These are phyloP conservation scores for Daldinia eschscholtzii DNA, from an alignment of 2,329 filamentous ascomycete species.

Conservation along the genomic window DNA sequence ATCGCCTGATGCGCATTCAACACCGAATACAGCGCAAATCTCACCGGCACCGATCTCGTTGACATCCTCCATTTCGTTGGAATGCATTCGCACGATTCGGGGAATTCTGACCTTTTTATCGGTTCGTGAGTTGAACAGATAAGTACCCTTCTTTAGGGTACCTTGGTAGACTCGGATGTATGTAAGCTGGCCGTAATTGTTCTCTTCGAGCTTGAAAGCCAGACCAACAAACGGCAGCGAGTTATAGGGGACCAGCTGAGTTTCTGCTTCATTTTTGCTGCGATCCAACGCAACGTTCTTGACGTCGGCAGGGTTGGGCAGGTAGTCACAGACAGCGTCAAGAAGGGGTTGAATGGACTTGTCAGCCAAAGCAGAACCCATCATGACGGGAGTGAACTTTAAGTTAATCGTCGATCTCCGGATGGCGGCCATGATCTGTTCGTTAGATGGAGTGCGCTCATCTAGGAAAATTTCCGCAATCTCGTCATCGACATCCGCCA, in stretches of 20 bases:
- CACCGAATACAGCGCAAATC: slow-evolving; percentile 97
- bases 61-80: slow-evolving; percentile 99
- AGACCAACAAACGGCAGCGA: slow-evolving; percentile 93
- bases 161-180: slow-evolving; percentile 99
- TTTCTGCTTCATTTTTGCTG: slow-evolving; percentile 79
- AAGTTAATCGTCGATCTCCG: slow-evolving; percentile 87
- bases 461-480: slow-evolving; percentile 96
- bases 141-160: slow-evolving; percentile 85
- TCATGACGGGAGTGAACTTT: slow-evolving; percentile 94
- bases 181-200: slow-evolving; percentile 97
- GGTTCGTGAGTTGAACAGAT: slow-evolving; percentile 92
- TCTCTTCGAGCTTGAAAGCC: slow-evolving; percentile 99
- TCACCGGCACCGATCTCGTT: slow-evolving; percentile 93
- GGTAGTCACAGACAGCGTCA: slow-evolving; percentile 94
- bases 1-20: slow-evolving; percentile 97
- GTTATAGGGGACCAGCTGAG: slow-evolving; percentile 93
- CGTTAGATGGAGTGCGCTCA: slow-evolving; percentile 80
- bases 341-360: slow-evolving; percentile 97
- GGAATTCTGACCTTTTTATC: slow-evolving; percentile 98
- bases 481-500: slow-evolving; percentile 97
- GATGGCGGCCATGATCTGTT: slow-evolving; percentile 93
- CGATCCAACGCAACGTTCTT: slow-evolving; percentile 91
- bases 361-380: slow-evolving; percentile 95
- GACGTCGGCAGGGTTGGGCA: slow-evolving; percentile 91
- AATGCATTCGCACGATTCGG: slow-evolving; percentile 98